Conservation (phyloP, 2,329 filamentous ascomycete genomes). For the Xylariales sp. region DNA sequence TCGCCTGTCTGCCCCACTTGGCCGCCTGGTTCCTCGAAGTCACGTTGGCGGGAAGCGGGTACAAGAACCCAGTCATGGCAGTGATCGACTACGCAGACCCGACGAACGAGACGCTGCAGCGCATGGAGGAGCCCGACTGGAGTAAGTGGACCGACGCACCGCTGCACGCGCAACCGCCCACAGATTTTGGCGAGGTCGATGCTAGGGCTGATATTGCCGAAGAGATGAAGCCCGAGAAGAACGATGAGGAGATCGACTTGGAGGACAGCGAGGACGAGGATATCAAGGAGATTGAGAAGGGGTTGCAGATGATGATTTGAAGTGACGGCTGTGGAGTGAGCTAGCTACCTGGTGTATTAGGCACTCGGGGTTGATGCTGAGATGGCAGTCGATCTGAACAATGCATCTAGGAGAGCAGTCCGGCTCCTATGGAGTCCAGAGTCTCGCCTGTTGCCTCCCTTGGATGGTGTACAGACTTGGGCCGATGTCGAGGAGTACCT, state of each 20-base stretch:
- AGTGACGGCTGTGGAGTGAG: too few relatives aligned
- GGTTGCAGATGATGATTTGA: constrained; percentile 5
- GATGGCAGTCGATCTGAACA: too few relatives aligned
- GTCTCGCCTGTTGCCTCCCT: too few relatives aligned
- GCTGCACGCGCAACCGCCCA: background rate
- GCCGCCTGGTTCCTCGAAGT: constrained; percentile 59
- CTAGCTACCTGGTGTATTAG: too few relatives aligned
- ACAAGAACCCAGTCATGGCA: constrained; percentile 35
- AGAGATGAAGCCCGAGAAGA: background rate
- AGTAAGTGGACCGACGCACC: constrained; percentile 9
- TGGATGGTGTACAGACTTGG: too few relatives aligned
- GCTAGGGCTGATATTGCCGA: background rate
- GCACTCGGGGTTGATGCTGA: too few relatives aligned
- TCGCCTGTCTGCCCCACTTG: constrained; percentile 47
- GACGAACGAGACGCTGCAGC: constrained; percentile 3
- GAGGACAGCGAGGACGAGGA: constrained; percentile 3
- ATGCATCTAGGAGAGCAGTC: too few relatives aligned
- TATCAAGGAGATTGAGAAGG: constrained; percentile 4
- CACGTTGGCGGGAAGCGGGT: constrained; percentile 30
- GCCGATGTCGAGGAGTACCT: too few relatives aligned
- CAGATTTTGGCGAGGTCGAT: constrained; percentile 1
- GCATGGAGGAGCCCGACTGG: constrained; percentile 25
- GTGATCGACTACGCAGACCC: constrained; percentile 22
- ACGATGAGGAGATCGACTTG: background rate
- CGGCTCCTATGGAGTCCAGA: too few relatives aligned